A percentile compares a stretch with the other conserved stretches of the same genome.
phyloP scores from a whole-genome alignment of 2,329 filamentous ascomycete genomes.

The Fusarium acutatum region DNA sequence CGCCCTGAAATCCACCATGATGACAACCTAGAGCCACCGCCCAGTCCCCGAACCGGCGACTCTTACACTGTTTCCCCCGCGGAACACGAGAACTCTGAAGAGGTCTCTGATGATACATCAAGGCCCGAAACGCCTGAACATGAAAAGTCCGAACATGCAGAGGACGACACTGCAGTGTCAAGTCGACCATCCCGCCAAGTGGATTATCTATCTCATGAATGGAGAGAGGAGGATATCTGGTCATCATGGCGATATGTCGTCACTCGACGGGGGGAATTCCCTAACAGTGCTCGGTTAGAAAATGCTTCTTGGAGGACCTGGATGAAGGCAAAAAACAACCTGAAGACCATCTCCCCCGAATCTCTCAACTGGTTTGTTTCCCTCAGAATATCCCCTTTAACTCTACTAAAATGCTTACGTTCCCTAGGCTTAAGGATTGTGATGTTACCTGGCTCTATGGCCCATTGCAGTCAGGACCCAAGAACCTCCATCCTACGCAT shows the following conservation, averaged over 20 bases:
- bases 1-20: conserved; percentile 37
- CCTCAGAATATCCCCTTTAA: neutral
- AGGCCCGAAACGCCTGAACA: conserved; percentile 66
- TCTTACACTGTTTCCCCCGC: conserved; percentile 62
- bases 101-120: conserved; percentile 51
- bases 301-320: conserved; percentile 98
- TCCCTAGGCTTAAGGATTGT: conserved; percentile 87
- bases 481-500: conserved; percentile 59
- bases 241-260: conserved; percentile 95
- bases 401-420: conserved; percentile 42
- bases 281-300: conserved; percentile 83
- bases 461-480: conserved; percentile 79
- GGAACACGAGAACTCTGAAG: conserved; percentile 61
- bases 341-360: conserved; percentile 90
- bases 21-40: conserved; percentile 58
- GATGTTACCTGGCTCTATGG: conserved; percentile 99
- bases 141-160: conserved; percentile 63
- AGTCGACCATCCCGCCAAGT: conserved; percentile 84
- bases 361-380: conserved; percentile 83
- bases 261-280: conserved; percentile 79
- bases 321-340: conserved; percentile 89
- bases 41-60: conserved; percentile 59
- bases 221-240: conserved; percentile 97
- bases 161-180: conserved; percentile 81
- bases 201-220: conserved; percentile 94